Base-by-base conservation (phyloP, 331 rosid genomes). In the Cydonia oblonga region DNA sequence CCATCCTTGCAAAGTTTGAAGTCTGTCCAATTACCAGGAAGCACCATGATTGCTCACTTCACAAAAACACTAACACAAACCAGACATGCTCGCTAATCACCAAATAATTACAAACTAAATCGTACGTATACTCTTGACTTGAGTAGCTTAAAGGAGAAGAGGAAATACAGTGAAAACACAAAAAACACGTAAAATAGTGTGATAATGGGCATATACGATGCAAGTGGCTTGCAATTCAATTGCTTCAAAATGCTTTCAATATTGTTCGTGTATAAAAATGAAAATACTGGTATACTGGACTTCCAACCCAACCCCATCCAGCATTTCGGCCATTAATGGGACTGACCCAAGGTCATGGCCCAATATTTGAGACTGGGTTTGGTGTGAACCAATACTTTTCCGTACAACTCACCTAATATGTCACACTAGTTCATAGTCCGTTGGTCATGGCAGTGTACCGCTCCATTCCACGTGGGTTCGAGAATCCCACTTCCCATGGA, bases 1-100 rank as follows among this genome's bases (percentile, higher is more conserved):
- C 66, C 68, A 52, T 63, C n/a, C 11, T 33, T 62, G 35, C 59
- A 72, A 66, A 68, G 74, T 65, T 23, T 57, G 62, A n/a, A 75
- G 73, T 20, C 66, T 35, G 53, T 46, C 71, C 66, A 22, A 22
- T 42, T 62, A 68, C 51, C 30, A n/a, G 51, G 24, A 58, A 22
- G 62, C 70, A 29, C 24, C 56, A 33, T 46, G 42, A 63, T 44
- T 65, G 11, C 68, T 0, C 30, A 33, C 24, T 26, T 51, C 18
- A 24, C n/a, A 6, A 46, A 18, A 46, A 46, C 20, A 46, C 20
- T 46, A 57, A 59, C 66, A 58, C 77, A 75, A 70, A 57, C 42
- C 33, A 30, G 69, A 70, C 54, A 30, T 26, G 19, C 23, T 74
- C 70, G 9, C 35, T 72, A 59, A 40, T 75, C 74, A 15, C 52